Conservation (phyloP, 208 protist species). For the Trypanosomatidae sp. region DNA sequence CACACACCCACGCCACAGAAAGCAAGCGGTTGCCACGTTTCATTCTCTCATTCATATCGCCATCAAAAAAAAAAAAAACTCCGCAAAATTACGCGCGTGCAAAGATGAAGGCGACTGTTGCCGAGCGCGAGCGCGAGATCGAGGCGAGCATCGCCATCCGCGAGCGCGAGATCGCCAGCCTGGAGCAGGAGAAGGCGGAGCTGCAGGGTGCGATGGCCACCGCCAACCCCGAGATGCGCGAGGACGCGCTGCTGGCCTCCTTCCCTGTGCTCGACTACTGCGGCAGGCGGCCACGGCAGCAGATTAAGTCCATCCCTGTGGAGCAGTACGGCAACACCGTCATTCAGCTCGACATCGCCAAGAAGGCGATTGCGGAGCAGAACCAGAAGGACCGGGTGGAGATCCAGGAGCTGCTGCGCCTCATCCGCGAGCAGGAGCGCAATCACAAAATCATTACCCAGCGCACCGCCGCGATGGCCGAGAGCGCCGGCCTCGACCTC, state of each 20-base stretch:
- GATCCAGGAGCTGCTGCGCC: constrained; percentile 52
- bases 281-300: constrained; percentile 40
- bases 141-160: constrained; percentile 60
- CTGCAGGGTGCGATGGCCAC: constrained; percentile 52
- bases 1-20: too few species aligned
- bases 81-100: too few species aligned
- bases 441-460: constrained; percentile 15
- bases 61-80: too few species aligned
- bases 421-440: constrained; percentile 52
- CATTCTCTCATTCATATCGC: too few species aligned
- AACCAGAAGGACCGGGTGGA: constrained; percentile 50
- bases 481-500: constrained; percentile 45
- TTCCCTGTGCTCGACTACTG: constrained; percentile 87
- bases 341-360: constrained; percentile 69
- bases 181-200: constrained; percentile 49
- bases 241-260: constrained; percentile 46
- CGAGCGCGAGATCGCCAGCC: constrained; percentile 58
- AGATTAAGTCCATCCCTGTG: constrained; percentile 47
- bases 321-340: constrained; percentile 73
- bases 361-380: constrained; percentile 56
- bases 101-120: constrained; percentile 47
- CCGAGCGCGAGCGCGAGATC: constrained; percentile 63
- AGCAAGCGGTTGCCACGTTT: too few species aligned
- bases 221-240: constrained; percentile 22
- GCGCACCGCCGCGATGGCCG: constrained; percentile 24